A percentile compares a stretch with the other conserved stretches of the same genome.
Evolutionary conservation across 805 yeast species (phyloP).

Genomic region (Metschnikowia borealis): DNA sequence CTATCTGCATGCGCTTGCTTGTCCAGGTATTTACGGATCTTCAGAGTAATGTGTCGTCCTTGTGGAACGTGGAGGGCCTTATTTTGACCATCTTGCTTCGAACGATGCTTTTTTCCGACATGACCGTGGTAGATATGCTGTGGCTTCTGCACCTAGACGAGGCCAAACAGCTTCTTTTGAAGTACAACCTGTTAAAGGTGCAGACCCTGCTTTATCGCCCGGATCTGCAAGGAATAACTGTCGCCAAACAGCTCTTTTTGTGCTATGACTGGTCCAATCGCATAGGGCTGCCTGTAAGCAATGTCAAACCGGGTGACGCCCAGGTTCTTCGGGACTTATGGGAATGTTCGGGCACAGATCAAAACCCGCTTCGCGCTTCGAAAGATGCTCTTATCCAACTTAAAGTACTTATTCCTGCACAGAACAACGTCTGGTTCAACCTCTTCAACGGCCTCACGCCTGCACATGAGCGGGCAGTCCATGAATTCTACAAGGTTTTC

Average conservation of each 20-base stretch:
- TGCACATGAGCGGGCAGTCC: slow-evolving; percentile 9
- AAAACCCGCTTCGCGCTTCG: neutral
- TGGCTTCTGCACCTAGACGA: slow-evolving; percentile 27
- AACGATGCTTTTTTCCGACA: slow-evolving; percentile 23
- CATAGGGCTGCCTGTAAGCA: slow-evolving; percentile 13
- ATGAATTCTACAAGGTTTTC: slow-evolving; percentile 12
- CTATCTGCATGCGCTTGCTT: slow-evolving; percentile 18
- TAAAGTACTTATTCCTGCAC: slow-evolving; percentile 16
- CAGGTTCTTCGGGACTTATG: slow-evolving; percentile 7
- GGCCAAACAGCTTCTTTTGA: slow-evolving; percentile 24
- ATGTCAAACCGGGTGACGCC: slow-evolving; percentile 7
- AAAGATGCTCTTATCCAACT: slow-evolving; percentile 8
- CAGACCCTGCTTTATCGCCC: slow-evolving; percentile 12
- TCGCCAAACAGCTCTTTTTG: slow-evolving; percentile 18
- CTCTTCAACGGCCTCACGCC: slow-evolving; percentile 13
- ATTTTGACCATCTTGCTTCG: slow-evolving; percentile 24
- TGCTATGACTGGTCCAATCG: slow-evolving; percentile 19
- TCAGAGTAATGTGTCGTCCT: slow-evolving; percentile 13
- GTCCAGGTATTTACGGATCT: slow-evolving; percentile 19
- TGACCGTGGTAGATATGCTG: slow-evolving; percentile 15
- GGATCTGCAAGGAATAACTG: slow-evolving; percentile 18
- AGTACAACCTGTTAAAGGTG: slow-evolving; percentile 18
- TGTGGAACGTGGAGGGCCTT: slow-evolving; percentile 24
- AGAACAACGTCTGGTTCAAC: slow-evolving; percentile 13
- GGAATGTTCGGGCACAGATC: neutral